Conservation (phyloP, 257 asterid species). For the Gardenia jasminoides region DNA sequence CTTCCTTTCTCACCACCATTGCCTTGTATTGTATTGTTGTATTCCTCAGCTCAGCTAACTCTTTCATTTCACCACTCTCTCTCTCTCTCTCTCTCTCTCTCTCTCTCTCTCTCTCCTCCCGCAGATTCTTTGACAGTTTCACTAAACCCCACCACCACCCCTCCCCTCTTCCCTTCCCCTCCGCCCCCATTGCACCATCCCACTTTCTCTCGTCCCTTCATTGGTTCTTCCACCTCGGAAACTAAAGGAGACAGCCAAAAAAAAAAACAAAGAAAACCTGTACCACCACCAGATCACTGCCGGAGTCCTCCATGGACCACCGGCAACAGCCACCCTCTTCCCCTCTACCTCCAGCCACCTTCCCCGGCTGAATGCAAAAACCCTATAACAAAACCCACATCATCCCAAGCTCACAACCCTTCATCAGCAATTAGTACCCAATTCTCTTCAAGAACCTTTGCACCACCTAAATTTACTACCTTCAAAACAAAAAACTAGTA, state of each 20-base stretch:
- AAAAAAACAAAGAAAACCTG: too few species aligned
- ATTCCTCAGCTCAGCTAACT: not conserved
- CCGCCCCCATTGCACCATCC: not conserved
- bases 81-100: slow-evolving; percentile 19
- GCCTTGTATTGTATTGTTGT: not conserved
- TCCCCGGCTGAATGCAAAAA: slow-evolving; percentile 24
- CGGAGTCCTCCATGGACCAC: slow-evolving; percentile 49
- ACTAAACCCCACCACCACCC: not conserved
- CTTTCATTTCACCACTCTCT: not conserved
- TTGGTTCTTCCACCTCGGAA: slow-evolving; percentile 9
- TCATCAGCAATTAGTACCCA: not conserved
- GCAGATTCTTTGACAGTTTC: slow-evolving; percentile 16
- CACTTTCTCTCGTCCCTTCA: slow-evolving; percentile 9
- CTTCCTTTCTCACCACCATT: not conserved
- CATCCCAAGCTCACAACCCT: not conserved
- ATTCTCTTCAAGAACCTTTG: not conserved
- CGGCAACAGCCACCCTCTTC: slow-evolving; percentile 8
- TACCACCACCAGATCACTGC: slow-evolving; percentile 31
- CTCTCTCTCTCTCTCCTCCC: not conserved
- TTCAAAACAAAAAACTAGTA: slow-evolving; percentile 6
- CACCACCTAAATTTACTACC: not conserved
- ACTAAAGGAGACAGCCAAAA: not conserved
- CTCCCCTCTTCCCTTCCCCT: not conserved
- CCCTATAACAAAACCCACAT: not conserved
- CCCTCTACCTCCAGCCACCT: slow-evolving; percentile 18